Evolutionary conservation across 768 basidiomycete genomes (phyloP).

Genomic region (Ramaria sp.): DNA sequence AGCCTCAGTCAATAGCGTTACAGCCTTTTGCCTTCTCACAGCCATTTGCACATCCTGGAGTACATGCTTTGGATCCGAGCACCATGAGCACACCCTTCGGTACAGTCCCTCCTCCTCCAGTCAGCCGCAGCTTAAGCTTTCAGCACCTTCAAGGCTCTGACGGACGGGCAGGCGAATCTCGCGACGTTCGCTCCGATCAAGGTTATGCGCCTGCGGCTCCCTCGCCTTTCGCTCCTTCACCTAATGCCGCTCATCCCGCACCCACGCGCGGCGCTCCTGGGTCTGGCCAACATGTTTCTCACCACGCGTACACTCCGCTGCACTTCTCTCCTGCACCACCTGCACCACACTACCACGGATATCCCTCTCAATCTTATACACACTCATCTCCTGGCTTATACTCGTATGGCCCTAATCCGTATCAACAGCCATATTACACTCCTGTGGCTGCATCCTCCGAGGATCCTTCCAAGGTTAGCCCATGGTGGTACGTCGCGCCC

Average conservation of each 20-base stretch:
- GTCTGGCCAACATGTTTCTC: conserved; percentile 21
- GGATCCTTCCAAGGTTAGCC: conserved; percentile 2
- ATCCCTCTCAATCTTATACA: conserved; percentile 1
- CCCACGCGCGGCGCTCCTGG: conserved; percentile 15
- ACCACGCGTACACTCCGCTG: conserved; percentile 20
- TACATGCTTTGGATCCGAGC: conserved; percentile 6
- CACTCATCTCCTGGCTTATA: conserved; percentile 3
- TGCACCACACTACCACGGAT: conserved; percentile 11
- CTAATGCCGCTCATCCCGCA: not conserved
- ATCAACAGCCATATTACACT: conserved; percentile 1
- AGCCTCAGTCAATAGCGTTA: conserved; percentile 1
- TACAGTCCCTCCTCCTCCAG: not conserved
- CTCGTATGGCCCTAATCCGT: conserved; percentile 6
- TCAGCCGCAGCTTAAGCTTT: not conserved
- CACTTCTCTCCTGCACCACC: conserved; percentile 14
- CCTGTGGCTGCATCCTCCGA: not conserved
- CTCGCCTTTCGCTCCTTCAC: conserved; percentile 12
- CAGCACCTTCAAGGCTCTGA: not conserved
- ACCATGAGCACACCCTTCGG: not conserved
- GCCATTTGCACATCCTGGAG: conserved; percentile 17
- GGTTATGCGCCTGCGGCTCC: conserved; percentile 28
- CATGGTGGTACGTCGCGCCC: conserved; percentile 11
- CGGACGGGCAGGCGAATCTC: not conserved
- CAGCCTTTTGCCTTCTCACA: conserved; percentile 25
- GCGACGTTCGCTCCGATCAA: conserved; percentile 23